phyloP scores from a whole-genome alignment of 2,329 filamentous ascomycete genomes.

The Xylariales sp. region DNA sequence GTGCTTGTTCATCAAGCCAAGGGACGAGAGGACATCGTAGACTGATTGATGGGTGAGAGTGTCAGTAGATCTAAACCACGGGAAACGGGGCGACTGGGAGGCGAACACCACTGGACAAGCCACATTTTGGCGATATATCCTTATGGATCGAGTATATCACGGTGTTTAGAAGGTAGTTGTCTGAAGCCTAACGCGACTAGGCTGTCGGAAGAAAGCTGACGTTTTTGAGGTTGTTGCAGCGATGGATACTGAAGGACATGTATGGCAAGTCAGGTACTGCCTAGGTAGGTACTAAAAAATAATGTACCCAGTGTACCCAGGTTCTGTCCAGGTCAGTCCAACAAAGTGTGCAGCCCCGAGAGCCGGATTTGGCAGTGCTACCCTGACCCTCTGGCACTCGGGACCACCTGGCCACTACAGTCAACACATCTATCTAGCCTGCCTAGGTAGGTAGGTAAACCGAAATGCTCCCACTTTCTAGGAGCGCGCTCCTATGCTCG shows the following conservation, averaged over 20 bases:
- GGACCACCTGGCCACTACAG: slow-evolving; percentile 20
- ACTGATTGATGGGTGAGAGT: slow-evolving; percentile 66
- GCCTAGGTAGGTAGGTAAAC: no score
- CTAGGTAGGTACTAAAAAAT: not conserved
- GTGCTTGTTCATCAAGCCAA: slow-evolving; percentile 94
- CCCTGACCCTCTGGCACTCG: slow-evolving; percentile 20
- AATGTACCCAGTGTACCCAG: no score
- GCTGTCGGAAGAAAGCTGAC: slow-evolving; percentile 33
- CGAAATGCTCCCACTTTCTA: no score
- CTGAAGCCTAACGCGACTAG: slow-evolving; percentile 4
- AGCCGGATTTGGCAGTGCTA: slow-evolving; percentile 33
- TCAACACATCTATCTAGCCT: no score
- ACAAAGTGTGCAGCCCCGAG: slow-evolving; percentile 22
- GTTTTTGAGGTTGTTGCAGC: slow-evolving; percentile 33
- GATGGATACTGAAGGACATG: slow-evolving; percentile 39
- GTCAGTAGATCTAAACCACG: slow-evolving; percentile 41
- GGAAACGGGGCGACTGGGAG: slow-evolving; percentile 31
- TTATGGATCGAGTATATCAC: slow-evolving; percentile 27
- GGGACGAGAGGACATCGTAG: slow-evolving; percentile 87
- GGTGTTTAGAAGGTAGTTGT: slow-evolving; percentile 24
- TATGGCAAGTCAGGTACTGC: slow-evolving; percentile 9
- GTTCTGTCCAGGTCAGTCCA: no score
- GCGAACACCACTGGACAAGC: slow-evolving; percentile 95
- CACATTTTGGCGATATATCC: slow-evolving; percentile 73
- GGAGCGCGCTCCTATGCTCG: no score